Evolutionary conservation across 306 rosid species (phyloP).

Genomic region (Lathyrus tuberosus): DNA sequence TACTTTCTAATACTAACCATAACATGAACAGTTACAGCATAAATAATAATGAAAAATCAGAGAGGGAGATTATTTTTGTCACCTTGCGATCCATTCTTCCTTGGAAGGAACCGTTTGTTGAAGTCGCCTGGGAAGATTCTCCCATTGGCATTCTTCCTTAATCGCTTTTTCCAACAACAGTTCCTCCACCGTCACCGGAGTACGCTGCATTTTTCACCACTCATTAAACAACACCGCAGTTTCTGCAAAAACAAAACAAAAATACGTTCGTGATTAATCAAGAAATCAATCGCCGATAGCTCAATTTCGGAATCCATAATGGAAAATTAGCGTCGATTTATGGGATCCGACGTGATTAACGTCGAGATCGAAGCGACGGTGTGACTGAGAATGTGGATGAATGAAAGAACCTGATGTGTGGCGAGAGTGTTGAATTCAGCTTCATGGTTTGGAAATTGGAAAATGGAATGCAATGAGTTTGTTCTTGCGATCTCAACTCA

Average conservation of each 20-base stretch:
- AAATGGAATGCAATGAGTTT: constrained; percentile 23
- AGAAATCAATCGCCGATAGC: background rate
- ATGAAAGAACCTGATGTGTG: constrained; percentile 34
- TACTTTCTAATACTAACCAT: too few relatives aligned
- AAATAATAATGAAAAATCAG: too few relatives aligned
- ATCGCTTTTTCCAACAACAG: constrained; percentile 71
- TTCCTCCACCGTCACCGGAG: constrained; percentile 64
- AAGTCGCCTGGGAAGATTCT: constrained; percentile 81
- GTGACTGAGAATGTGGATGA: constrained; percentile 14
- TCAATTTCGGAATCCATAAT: background rate
- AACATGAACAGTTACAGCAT: too few relatives aligned
- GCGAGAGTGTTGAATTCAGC: constrained; percentile 25
- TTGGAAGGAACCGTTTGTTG: constrained; percentile 67
- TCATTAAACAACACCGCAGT: constrained; percentile 37
- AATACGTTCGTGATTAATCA: background rate
- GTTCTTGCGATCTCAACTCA: constrained; percentile 30
- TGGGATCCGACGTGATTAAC: background rate
- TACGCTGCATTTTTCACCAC: constrained; percentile 67
- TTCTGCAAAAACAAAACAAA: constrained; percentile 21
- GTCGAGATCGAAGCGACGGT: constrained; percentile 5
- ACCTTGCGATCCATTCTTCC: constrained; percentile 94
- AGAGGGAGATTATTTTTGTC: constrained; percentile 9
- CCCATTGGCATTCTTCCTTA: constrained; percentile 86
- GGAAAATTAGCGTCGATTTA: background rate
- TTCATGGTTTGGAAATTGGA: constrained; percentile 32